Evolutionary conservation across 352 stramenopile genomes (phyloP), one percentile per base, ranked within the genome.

Genomic region (Sclerospora graminicola): DNA sequence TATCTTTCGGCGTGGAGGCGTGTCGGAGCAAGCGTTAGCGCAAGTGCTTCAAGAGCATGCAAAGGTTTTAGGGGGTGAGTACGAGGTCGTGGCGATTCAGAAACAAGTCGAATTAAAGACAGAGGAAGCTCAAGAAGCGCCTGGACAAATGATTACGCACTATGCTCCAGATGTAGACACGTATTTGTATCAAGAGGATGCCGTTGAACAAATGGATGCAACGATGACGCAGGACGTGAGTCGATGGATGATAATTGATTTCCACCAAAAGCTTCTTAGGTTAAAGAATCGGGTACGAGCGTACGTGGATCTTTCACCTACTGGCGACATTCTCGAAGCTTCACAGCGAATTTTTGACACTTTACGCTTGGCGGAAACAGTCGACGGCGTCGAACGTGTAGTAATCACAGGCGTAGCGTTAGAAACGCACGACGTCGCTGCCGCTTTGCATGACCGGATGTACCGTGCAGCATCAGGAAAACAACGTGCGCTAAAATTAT

Each of bases 141-240:
- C 96, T 0, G 96, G 96, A 10, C 95, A 99, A 70, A 79, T 94
- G 16, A 78, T 99, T 57, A 98, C 89, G 20, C 96, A 99, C 65
- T 99, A 99, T 59, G 96, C 96, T 8, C 96, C 96, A 0, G 81
- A 98, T 50, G 80, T 98, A 21, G 67, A 89, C 54, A 95, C 87
- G 27, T 95, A 84, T 57, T 55, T 96, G 41, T 69, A 83, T 45
- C 64, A 85, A 31, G 35, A 44, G 1, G 48, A 66, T n/a, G 69
- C 63, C 2, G 15, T 8, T 2, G 64, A 80, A 30, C 35, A 38
- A 16, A 66, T 81, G 32, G 50, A 79, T 29, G 37, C 62, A 1
- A 43, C 60, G 0, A 19, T 0, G 8, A 43, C 41, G 0, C 47
- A 68, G 5, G 55, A 70, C 46, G 23, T 86, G 20, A 54, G 61